Evolutionary conservation across 2,329 filamentous ascomycete species (phyloP), one percentile per base, ranked within the genome.

Genomic region (Lachnellula hyalina): DNA sequence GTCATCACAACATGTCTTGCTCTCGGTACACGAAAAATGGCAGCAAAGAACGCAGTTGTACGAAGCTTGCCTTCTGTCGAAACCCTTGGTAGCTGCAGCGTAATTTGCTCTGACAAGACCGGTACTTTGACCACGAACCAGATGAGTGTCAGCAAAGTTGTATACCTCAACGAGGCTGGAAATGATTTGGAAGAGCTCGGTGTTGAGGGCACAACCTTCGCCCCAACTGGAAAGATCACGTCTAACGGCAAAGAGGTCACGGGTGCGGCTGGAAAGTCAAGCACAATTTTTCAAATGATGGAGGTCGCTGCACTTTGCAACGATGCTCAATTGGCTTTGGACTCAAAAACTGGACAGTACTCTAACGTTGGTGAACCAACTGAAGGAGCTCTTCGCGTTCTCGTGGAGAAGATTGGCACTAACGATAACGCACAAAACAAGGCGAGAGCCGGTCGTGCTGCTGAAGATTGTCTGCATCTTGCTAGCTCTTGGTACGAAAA

Each of bases 31-130:
- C 86, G 94, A 62, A 97, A 96, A 76, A 99, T 99, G 95, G 95
- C 94, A 19, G 89, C 91, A 56, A 97, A 96, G 79, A 97, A 97
- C 68, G 94, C 94, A 7, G 92, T 99, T 38, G 95, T 99, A 55
- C 85, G 95, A 72, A 96, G 91, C 70, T 77, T 99, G 65, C 94
- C 94, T 19, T 99, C 94, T 1, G 94, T 99, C 51, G 94, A 99
- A 75, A 99, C 94, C 12, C 81, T 99, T 51, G 94, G 94, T 70
- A 99, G 94, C 80, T 99, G 94, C 82, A 99, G 94, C 68, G 92
- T 99, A 54, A 96, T 99, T 71, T 99, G 95, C 78, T 99, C 95
- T 4, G 94, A 99, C 79, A 99, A 99, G 80, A 99, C 94, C 5
- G 95, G 94, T 64, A 99, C 94, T 48, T 76, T 99, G 70, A 99